These are phyloP conservation scores for Cantharellus cinnabarinus DNA, from an alignment of 768 basidiomycete species.

Conservation along the genomic window DNA sequence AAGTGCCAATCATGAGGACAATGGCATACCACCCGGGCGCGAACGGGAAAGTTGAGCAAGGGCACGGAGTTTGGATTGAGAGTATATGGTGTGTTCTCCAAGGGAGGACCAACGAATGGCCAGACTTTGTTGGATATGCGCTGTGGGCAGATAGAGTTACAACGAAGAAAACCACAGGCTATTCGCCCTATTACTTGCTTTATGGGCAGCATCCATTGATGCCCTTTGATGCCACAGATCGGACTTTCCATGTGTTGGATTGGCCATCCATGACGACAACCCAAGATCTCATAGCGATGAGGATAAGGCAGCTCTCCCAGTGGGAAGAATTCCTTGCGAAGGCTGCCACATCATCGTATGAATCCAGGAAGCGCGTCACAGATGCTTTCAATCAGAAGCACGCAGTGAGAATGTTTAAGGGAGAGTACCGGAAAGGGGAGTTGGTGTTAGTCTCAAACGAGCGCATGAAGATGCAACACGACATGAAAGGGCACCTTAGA, in stretches of 20 bases:
- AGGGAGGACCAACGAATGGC: constrained; percentile 14
- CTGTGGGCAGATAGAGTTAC: constrained; percentile 15
- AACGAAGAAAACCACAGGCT: constrained; percentile 14
- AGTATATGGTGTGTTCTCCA: background rate
- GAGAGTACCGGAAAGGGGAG: too few species aligned
- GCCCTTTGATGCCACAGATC: background rate
- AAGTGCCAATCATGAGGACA: background rate
- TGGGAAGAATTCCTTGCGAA: background rate
- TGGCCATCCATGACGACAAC: background rate
- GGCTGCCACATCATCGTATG: background rate
- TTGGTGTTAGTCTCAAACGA: too few species aligned
- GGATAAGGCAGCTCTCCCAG: background rate
- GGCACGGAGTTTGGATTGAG: background rate
- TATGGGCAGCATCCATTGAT: background rate
- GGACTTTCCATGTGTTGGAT: background rate
- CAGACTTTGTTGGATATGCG: constrained; percentile 11
- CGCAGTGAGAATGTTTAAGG: too few species aligned
- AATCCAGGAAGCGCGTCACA: background rate
- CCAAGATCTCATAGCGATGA: background rate
- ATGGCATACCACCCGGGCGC: background rate
- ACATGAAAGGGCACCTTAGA: background rate
- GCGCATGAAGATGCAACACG: too few species aligned
- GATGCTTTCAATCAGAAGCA: too few species aligned
- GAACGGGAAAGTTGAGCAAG: background rate
- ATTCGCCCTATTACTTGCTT: constrained; percentile 15